Base-by-base conservation (phyloP, 768 basidiomycete genomes). In the Wakefieldia striispora region DNA sequence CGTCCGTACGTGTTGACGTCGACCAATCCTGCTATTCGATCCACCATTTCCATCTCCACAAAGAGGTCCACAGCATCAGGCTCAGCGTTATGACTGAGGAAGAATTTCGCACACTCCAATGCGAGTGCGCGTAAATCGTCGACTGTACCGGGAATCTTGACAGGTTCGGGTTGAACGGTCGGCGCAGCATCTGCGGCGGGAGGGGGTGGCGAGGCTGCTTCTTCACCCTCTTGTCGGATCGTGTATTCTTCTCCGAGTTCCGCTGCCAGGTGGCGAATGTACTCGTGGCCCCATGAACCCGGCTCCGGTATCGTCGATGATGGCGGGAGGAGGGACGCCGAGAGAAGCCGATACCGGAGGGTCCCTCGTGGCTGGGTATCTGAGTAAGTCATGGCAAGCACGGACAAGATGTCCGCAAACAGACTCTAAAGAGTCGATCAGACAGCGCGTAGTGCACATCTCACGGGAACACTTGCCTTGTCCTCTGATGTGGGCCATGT, bases 261-360 rank as follows among this genome's bases (percentile, higher is more conserved):
- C 2, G 95, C 87, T 11, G 97, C 91, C 40, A 99, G 81, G 66
- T 99, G 95, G 29, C 95, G 86, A 46, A 98, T 91, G 63, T 99
- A 99, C 75, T 99, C 97, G 66, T 99, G 95, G 4, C 97, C 97
- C 97, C 97, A 99, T 27, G 84, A 79, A n/a, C 95, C 95, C 0
- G 97, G 95, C 57, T 93, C 91, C 3, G 87, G 78, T 19, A 90
- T 80, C 3, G 83, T 81, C 3, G 87, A 81, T 35, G 82, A 75
- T 16, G 78, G 62, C 29, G 84, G 81, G 39, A 82, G 80, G 42
- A 87, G 74, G 16, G 86, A 80, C 9, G 84, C 81, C 7, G 91
- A 87, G 31, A 94, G 77, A 19, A 98, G 80, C 40, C 95, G 88
- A 72, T 97, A 98, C 54, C 84, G 83, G 24, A 99, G 84, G 3